Base-by-base conservation (phyloP, 805 yeast species). In the Lipomyces lipofer region DNA sequence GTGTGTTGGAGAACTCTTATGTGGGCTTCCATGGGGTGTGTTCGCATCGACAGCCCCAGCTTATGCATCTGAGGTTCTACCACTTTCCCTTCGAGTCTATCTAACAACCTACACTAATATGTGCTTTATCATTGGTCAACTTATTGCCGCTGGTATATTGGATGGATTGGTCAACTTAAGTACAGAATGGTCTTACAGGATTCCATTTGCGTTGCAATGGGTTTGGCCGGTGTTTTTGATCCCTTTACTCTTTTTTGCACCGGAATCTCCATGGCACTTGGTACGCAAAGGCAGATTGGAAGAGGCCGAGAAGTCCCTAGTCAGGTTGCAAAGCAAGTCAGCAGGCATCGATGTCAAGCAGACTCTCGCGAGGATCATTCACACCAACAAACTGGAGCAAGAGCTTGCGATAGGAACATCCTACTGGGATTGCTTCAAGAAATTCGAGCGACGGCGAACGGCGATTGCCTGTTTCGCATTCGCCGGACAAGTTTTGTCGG, bases 161-260 rank as follows among this genome's bases (percentile, higher is more conserved):
- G 72, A 71, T 58, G 79, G 72, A 43, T 66, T 68, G 45, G 56
- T 56, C 56, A 42, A 51, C 28, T 56, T 60, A 51, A 48, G 55
- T 1, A 63, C 70, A 28, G 63, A 71, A 17, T 63, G 73, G 71
- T 75, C 82, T 8, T 82, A 79, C 66, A 71, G 75, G 51, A 71
- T 78, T 30, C 85, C 85, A 8, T 80, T 79, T 65, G 84, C 80
- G 2, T 52, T 82, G 8, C 86, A 82, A 68, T 82, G 85, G 85
- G 67, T 74, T 5, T 82, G 83, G 84, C 78, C 82, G 9, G 65
- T 74, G 10, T 63, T 73, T 22, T 17, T 53, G 38, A 65, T 74
- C 9, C 80, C 81, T 32, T 63, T 81, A 22, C 62, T 75, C 24
- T 65, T 77, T 4, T 79, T 82, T 43, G 85, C 85, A 9, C 70